These are phyloP conservation scores for Ganoderma boninense DNA, from an alignment of 1,284 basidiomycete species.

Conservation along the genomic window DNA sequence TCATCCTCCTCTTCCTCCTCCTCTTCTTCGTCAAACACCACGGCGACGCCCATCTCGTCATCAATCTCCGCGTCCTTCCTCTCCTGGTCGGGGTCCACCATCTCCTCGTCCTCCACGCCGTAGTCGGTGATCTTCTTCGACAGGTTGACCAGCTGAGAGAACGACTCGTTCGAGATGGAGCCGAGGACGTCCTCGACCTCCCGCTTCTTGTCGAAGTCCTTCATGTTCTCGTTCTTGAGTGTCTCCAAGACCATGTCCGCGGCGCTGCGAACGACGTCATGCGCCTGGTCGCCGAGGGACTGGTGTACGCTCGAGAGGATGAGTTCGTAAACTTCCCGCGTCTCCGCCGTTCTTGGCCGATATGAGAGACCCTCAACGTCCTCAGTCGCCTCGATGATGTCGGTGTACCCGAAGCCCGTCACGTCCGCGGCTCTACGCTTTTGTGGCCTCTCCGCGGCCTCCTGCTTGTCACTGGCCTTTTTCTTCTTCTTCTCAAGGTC, in stretches of 20 bases:
- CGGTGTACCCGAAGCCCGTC: slow-evolving; percentile 79
- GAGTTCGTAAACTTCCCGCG: slow-evolving; percentile 93
- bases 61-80: slow-evolving; percentile 86
- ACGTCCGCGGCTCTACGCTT: slow-evolving; percentile 62
- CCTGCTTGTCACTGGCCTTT: slow-evolving; percentile 69
- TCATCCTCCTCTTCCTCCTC: slow-evolving; percentile 91
- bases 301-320: slow-evolving; percentile 88
- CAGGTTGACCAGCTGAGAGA: slow-evolving; percentile 87
- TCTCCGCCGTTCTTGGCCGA: slow-evolving; percentile 93
- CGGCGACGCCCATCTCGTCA: slow-evolving; percentile 94
- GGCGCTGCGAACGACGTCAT: slow-evolving; percentile 94
- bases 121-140: slow-evolving; percentile 99
- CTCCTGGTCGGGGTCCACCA: slow-evolving; percentile 79
- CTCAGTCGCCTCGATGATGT: slow-evolving; percentile 93
- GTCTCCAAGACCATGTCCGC: slow-evolving; percentile 92
- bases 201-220: slow-evolving; percentile 98
- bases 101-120: slow-evolving; percentile 84
- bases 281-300: slow-evolving; percentile 92
- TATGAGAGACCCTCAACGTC: slow-evolving; percentile 95
- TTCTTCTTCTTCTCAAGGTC: slow-evolving; percentile 97
- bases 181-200: slow-evolving; percentile 90
- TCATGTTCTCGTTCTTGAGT: slow-evolving; percentile 90
- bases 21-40: slow-evolving; percentile 97
- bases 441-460: slow-evolving; percentile 61
- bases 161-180: slow-evolving; percentile 75